Evolutionary conservation across 2,329 filamentous ascomycete genomes (phyloP).

Genomic region (Fusarium pseudonygamai): DNA sequence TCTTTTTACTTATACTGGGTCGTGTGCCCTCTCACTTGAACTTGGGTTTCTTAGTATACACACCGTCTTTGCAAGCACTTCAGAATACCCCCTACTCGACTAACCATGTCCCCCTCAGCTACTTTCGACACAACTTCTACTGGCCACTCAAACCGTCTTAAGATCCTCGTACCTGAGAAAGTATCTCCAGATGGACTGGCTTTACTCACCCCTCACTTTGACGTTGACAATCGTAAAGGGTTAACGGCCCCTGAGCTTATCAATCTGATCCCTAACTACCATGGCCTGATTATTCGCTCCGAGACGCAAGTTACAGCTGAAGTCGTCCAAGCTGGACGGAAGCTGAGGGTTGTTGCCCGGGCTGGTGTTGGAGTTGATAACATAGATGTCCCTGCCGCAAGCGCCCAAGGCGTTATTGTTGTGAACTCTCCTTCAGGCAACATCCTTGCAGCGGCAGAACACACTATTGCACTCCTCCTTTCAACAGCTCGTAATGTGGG

Average conservation of each 20-base stretch:
- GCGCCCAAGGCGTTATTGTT: constrained; percentile 77
- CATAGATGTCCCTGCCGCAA: constrained; percentile 79
- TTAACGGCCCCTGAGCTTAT: constrained; percentile 71
- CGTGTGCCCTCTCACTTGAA: constrained; percentile 11
- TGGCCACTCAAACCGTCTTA: constrained; percentile 41
- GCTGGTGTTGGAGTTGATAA: constrained; percentile 88
- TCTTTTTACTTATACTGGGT: constrained; percentile 28
- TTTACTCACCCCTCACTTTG: constrained; percentile 71
- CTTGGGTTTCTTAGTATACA: constrained; percentile 5
- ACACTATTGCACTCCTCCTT: constrained; percentile 79
- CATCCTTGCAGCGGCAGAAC: constrained; percentile 82
- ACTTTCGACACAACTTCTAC: constrained; percentile 32
- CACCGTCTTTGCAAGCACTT: constrained; percentile 22
- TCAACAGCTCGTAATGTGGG: constrained; percentile 79
- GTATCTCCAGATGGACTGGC: constrained; percentile 81
- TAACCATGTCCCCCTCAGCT: constrained; percentile 45
- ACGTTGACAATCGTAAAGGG: constrained; percentile 74
- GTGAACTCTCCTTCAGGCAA: constrained; percentile 84
- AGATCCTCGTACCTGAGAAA: constrained; percentile 80
- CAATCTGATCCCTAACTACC: constrained; percentile 74
- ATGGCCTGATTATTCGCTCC: constrained; percentile 81
- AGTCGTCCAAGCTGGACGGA: constrained; percentile 71
- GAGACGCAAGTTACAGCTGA: constrained; percentile 81
- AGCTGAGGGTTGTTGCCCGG: constrained; percentile 79
- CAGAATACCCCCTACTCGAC: neutral